These are phyloP conservation scores for Cercospora berteroae DNA, from an alignment of 2,329 filamentous ascomycete species.

Conservation along the genomic window DNA sequence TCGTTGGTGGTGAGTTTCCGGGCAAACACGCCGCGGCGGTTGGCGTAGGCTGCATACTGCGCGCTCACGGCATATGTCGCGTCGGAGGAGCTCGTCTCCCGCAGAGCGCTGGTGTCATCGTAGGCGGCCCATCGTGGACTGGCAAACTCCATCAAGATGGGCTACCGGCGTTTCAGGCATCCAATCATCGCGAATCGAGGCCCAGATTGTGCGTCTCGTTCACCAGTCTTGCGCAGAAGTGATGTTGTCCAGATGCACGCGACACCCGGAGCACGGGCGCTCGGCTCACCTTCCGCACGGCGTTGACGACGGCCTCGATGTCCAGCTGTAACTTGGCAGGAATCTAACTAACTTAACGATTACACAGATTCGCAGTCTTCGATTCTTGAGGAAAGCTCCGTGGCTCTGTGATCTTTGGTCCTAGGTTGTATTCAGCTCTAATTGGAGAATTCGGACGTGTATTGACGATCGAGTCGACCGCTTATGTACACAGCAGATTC, in stretches of 20 bases:
- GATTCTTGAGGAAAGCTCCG: too few species aligned
- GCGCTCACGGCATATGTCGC: slow-evolving; percentile 24
- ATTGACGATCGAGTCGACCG: too few species aligned
- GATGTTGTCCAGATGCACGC: background rate
- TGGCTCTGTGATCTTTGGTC: too few species aligned
- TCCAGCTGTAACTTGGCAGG: too few species aligned
- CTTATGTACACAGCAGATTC: too few species aligned
- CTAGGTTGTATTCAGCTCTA: too few species aligned
- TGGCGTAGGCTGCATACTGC: slow-evolving; percentile 24
- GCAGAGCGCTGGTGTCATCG: slow-evolving; percentile 3
- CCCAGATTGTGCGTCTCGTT: background rate
- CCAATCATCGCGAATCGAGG: background rate
- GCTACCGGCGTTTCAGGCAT: background rate
- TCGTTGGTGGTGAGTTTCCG: slow-evolving; percentile 13
- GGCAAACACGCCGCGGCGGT: slow-evolving; percentile 20
- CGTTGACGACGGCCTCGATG: too few species aligned
- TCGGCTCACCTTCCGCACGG: background rate
- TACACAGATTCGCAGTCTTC: too few species aligned
- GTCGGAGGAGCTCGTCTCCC: background rate
- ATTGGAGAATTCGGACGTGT: too few species aligned
- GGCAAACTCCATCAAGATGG: slow-evolving; percentile 16
- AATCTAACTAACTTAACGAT: too few species aligned
- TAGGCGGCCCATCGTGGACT: slow-evolving; percentile 14
- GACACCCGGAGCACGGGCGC: background rate
- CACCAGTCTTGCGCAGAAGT: background rate